Evolutionary conservation across 2,329 filamentous ascomycete genomes (phyloP).

Genomic region (Raffaelea ambrosiae): DNA sequence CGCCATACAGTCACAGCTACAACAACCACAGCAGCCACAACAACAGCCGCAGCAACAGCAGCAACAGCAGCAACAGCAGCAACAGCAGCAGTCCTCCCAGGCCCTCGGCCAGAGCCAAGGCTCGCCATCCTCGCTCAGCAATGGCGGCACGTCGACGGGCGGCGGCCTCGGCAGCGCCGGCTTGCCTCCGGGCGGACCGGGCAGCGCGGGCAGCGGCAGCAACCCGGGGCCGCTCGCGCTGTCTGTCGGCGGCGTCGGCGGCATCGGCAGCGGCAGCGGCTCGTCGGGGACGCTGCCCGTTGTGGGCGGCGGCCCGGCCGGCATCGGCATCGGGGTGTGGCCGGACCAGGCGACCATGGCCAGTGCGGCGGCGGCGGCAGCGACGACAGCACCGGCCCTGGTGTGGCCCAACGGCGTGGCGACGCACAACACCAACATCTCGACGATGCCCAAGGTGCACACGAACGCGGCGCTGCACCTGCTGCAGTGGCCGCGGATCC

Average conservation of each 20-base stretch:
- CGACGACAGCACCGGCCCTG: background rate
- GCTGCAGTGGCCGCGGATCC: conserved; percentile 72
- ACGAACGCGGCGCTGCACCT: conserved; percentile 73
- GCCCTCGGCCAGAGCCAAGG: conserved; percentile 21
- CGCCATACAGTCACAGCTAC: too few species aligned
- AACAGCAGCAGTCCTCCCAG: conserved; percentile 26
- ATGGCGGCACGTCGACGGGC: conserved; percentile 33
- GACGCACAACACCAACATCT: conserved; percentile 60
- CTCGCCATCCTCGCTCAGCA: conserved; percentile 53
- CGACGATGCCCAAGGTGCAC: conserved; percentile 78
- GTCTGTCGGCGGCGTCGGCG: conserved; percentile 36
- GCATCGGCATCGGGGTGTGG: conserved; percentile 59
- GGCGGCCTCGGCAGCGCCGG: background rate
- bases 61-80: background rate
- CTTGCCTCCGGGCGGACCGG: conserved; percentile 28
- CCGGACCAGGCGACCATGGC: background rate
- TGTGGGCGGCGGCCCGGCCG: conserved; percentile 33
- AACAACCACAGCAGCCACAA: conserved; percentile 20
- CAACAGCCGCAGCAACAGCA: background rate
- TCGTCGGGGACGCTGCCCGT: background rate
- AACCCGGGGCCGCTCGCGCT: too few species aligned
- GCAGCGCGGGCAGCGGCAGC: background rate
- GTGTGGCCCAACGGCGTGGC: background rate
- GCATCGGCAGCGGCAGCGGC: conserved; percentile 34
- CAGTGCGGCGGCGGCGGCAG: background rate